Percentiles rank a stretch among this genome's conserved stretches.
Conservation (phyloP, 495 filamentous ascomycete genomes). For the Hyaloscypha variabilis region DNA sequence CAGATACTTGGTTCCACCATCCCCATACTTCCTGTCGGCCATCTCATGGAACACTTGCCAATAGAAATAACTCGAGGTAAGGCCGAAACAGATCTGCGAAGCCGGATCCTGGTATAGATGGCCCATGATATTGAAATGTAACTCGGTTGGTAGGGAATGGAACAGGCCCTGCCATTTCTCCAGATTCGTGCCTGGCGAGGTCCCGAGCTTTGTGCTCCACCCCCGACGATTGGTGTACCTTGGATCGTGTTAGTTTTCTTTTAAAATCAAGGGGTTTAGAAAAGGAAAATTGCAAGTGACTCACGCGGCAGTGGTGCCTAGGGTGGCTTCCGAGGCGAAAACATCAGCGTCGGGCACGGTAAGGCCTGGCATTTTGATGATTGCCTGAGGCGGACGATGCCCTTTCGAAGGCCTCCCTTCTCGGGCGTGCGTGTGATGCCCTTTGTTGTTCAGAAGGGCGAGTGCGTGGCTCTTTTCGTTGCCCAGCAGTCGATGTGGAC, state of each 20-base stretch:
- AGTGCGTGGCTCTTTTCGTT: neutral
- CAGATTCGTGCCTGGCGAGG: neutral
- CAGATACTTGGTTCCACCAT: conserved; percentile 13
- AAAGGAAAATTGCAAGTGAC: neutral
- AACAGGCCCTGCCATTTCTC: neutral
- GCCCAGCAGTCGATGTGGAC: neutral
- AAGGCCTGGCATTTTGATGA: neutral
- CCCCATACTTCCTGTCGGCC: conserved; percentile 29
- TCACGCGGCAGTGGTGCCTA: conserved; percentile 11
- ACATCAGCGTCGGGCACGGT: neutral
- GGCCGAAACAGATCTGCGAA: conserved; percentile 54
- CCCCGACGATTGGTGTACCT: too few species aligned
- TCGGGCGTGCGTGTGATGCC: neutral
- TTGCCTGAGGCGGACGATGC: neutral
- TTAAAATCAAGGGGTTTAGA: neutral
- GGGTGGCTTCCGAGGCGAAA: neutral
- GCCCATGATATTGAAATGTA: conserved; percentile 54
- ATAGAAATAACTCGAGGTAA: conserved; percentile 52
- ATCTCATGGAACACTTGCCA: conserved; percentile 43
- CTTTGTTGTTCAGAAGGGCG: neutral
- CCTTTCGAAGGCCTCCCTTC: neutral
- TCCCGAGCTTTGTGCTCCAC: neutral
- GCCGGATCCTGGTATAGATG: conserved; percentile 48
- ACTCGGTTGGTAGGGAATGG: conserved; percentile 51
- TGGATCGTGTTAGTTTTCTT: neutral